Base-by-base conservation (phyloP, 202 grass and related monocot genomes). In the Saccharum hybrid region DNA sequence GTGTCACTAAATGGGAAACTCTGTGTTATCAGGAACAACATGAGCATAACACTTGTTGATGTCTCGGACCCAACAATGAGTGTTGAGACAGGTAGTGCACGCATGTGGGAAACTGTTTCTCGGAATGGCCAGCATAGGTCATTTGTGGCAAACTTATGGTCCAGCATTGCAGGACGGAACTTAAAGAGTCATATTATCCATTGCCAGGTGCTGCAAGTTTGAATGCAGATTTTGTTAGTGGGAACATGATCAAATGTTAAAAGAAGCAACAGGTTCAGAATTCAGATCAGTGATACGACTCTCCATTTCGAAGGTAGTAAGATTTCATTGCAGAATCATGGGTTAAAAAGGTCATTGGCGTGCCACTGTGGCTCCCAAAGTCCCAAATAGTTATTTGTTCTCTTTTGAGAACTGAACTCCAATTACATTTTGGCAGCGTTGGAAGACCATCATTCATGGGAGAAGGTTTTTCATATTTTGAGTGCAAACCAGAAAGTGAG, bases 101-200 rank as follows among this genome's bases (percentile, higher is more conserved):
- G 60, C 63, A 67, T 81, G 86, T 94, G 92, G 92, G 92, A 94
- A 74, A 91, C 86, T 69, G 76, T 91, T 72, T 77, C 71, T 81
- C 79, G 67, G 56, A 86, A 87, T 65, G 66, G 76, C 22, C 88
- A 94, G 63, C 66, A 90, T 23, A 89, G 67, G 72, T 89, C 92
- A 0, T 94, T 94, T 74, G 86, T 94, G 36, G 81, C 89, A 19
- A 94, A 89, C 76, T 64, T 94, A 74, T 94, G 92, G 92, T 91
- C 86, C 6, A 94, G 83, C 38, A 94, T 94, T 76, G 89, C 89
- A n/a, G 89, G 92, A 11, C 67, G 89, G 41, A 88, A 86, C 62
- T 54, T 91, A 81, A 94, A 91, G 86, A 91, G 92, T 39, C 89
- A 94, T 76, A 94, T 94, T 67, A 88, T 94, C 54, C 92, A 94